phyloP scores from a whole-genome alignment of 2,329 filamentous ascomycete genomes.

The Blastomyces gilchristii region DNA sequence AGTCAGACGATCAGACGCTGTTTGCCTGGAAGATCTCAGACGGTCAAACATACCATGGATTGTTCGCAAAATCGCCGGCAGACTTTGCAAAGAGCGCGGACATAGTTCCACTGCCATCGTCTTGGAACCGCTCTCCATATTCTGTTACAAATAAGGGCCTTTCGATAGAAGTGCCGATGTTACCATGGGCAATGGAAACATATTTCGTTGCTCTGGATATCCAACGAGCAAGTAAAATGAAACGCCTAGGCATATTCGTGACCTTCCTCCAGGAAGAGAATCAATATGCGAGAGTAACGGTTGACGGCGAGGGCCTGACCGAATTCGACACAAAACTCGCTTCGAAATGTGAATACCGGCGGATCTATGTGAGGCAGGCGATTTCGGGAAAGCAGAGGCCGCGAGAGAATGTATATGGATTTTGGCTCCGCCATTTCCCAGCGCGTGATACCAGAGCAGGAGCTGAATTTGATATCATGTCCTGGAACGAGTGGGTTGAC shows the following conservation, averaged over 20 bases:
- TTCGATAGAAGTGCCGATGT: conserved; percentile 14
- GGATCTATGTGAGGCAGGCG: conserved; percentile 5
- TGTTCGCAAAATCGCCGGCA: conserved; percentile 9
- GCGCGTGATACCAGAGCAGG: neutral
- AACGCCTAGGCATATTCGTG: conserved; percentile 5
- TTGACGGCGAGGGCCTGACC: conserved; percentile 2
- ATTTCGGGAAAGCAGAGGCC: neutral
- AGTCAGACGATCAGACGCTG: conserved; percentile 18
- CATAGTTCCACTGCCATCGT: neutral
- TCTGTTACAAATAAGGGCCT: conserved; percentile 17
- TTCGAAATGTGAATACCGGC: conserved; percentile 6
- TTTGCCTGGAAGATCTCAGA: conserved; percentile 14
- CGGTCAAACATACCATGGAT: conserved; percentile 1
- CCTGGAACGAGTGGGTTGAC: conserved; percentile 7
- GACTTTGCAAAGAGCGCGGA: conserved; percentile 4
- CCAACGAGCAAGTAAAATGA: neutral
- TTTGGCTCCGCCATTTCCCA: conserved; percentile 8
- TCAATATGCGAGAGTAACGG: conserved; percentile 6
- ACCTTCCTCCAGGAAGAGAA: conserved; percentile 7
- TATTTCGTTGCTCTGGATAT: conserved; percentile 18
- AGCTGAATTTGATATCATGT: conserved; percentile 5
- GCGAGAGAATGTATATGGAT: conserved; percentile 3
- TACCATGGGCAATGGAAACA: conserved; percentile 17
- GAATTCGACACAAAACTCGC: neutral
- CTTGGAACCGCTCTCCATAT: conserved; percentile 9